Conservation (phyloP, 2,329 filamentous ascomycete genomes). For the Aspergillus aculeatinus region DNA sequence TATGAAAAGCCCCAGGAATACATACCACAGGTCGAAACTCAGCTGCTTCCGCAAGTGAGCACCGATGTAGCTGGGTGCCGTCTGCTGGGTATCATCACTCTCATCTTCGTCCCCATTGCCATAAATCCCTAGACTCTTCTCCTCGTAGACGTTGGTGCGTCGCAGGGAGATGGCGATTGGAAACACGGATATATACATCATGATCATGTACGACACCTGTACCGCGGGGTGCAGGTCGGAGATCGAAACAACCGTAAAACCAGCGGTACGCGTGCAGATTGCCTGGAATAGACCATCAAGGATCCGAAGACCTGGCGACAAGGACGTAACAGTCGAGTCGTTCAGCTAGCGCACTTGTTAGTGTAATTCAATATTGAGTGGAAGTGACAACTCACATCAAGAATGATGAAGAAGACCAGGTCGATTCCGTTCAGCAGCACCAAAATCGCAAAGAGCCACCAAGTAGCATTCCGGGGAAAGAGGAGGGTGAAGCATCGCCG, state of each 20-base stretch:
- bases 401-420: constrained; percentile 84
- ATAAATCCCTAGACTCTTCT: constrained; percentile 66
- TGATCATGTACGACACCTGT: constrained; percentile 92
- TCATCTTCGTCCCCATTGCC: constrained; percentile 62
- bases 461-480: constrained; percentile 85
- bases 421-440: constrained; percentile 80
- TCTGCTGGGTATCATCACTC: constrained; percentile 54
- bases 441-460: constrained; percentile 92
- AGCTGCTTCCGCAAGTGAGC: constrained; percentile 89
- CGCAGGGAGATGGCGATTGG: constrained; percentile 94
- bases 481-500: constrained; percentile 93
- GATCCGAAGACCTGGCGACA: constrained; percentile 73
- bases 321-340: constrained; percentile 62
- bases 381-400: constrained; percentile 58
- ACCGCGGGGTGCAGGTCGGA: constrained; percentile 79
- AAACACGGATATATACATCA: constrained; percentile 99
- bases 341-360: constrained; percentile 48
- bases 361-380: background rate
- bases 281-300: constrained; percentile 89
- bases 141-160: constrained; percentile 93
- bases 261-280: constrained; percentile 82
- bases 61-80: constrained; percentile 77
- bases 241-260: constrained; percentile 78
- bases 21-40: constrained; percentile 96
- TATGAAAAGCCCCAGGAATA: constrained; percentile 90